Evolutionary conservation across 2,329 filamentous ascomycete genomes (phyloP), one percentile per base, ranked within the genome.

Genomic region (Ambrosiella xylebori): DNA sequence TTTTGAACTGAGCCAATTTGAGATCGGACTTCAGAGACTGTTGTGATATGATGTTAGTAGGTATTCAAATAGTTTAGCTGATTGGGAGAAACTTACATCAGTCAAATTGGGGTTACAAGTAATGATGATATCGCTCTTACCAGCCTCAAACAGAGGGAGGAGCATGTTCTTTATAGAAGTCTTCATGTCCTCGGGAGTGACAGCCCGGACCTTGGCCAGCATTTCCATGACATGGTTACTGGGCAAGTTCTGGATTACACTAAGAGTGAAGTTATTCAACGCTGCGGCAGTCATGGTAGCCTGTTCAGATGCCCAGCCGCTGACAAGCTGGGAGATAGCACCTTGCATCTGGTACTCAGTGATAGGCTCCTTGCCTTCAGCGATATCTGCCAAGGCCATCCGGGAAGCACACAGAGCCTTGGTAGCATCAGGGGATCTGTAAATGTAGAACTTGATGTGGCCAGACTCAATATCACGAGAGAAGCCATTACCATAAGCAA

Each of bases 401-500:
- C 84, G 84, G 56, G 85, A 85, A 0, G 87, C 87, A 37, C 76
- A 73, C 65, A 93, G 94, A 0, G 93, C 93, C 68, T 90, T 93
- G 71, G 82, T 88, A 0, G 85, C 84, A 63, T 96, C 88, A 0
- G 93, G 91, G 0, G 88, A 94, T 35, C 91, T 85, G 73, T 94
- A 96, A 47, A 97, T 84, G 57, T 82, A 81, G 71, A 94, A 94
- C 61, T 87, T 84, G 56, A 96, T 73, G 54, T 86, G 80, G 2
- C 91, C 93, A 1, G 81, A 82, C 65, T 93, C 88, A 36, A 87
- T 73, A 65, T 88, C 85, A 51, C 86, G 83, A 50, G 77, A 77
- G 66, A 97, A 95, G 64, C 79, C 81, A 0, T 86, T 84, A 57
- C 90, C 90, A 66, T 98, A 98, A 0, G 93, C 93, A 56, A 97